Evolutionary conservation across 176 grass and related monocot species (phyloP), one percentile per base, ranked within the genome.

Genomic region (Bonia amplexicaulis): DNA sequence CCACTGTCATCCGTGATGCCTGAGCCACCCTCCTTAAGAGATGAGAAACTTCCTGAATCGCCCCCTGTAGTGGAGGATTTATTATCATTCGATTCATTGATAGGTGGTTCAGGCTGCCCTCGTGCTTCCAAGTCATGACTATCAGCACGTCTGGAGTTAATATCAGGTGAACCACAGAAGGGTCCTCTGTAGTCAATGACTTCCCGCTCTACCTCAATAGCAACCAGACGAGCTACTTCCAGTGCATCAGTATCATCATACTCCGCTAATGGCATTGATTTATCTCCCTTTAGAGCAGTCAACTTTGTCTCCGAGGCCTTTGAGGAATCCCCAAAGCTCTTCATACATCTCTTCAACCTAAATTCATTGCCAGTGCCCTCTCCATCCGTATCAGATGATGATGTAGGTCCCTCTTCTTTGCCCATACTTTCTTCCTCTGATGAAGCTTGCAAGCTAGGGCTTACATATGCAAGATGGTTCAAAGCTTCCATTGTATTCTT

Each of bases 181-280:
- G 82, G 73, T 77, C 85, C 93, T 86, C 93, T 92, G 52, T 95
- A 95, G 76, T 95, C 93, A 53, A 92, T 92, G 46, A 95, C 91
- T 68, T 93, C 91, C 25, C 69, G 73, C 69, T 93, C 88, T 27
- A 95, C 93, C 87, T 90, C 85, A 70, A 93, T 90, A 66, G 91
- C 91, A 58, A 93, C 91, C 49, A 90, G 54, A 20, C 88, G 78
- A 31, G 91, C 91, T 71, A 93, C 88, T 88, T 95, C 90, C 14
- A 95, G 84, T 81, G 93, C 93, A 76, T 95, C 93, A 16, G 76
- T 92, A 76, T 92, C 86, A 75, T 90, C 88, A 35, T 90, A 90
- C 13, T 92, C 90, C 71, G 68, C 39, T 29, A 76, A 22, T 12
- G 63, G n/a, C 60, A 69, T 76, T 65, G 90, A 92, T 82, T 84